Conservation (phyloP, 2,329 filamentous ascomycete species). For the Didymella arachidicola region DNA sequence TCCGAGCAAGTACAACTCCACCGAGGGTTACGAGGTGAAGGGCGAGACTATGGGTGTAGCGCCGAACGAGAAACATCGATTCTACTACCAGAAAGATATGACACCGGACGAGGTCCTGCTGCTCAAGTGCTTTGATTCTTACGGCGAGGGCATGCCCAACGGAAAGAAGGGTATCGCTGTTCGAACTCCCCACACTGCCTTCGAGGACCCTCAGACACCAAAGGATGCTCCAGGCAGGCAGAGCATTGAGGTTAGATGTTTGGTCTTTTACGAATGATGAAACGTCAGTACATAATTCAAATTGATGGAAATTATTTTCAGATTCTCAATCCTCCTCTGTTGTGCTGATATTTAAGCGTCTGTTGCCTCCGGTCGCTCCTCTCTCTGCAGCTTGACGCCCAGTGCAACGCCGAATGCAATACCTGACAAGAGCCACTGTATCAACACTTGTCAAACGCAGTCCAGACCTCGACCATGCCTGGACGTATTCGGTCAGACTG, state of each 20-base stretch:
- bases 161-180: slow-evolving; percentile 53
- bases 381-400: background rate
- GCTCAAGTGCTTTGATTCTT: slow-evolving; percentile 60
- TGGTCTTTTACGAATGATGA: slow-evolving; percentile 65
- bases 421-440: background rate
- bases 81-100: slow-evolving; percentile 75
- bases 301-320: too few species aligned
- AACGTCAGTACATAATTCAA: background rate
- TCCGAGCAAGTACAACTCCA: slow-evolving; percentile 55
- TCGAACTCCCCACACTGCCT: slow-evolving; percentile 72
- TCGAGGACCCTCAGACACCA: slow-evolving; percentile 61
- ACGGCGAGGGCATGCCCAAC: slow-evolving; percentile 52
- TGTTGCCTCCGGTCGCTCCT: background rate
- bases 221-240: slow-evolving; percentile 60
- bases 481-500: background rate
- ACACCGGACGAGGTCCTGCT: slow-evolving; percentile 63
- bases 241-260: slow-evolving; percentile 70
- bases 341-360: background rate
- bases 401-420: background rate
- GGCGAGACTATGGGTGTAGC: slow-evolving; percentile 70
- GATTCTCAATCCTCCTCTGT: background rate
- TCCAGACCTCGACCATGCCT: background rate
- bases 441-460: background rate
- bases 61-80: slow-evolving; percentile 65
- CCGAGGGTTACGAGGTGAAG: slow-evolving; percentile 67